Base-by-base conservation (phyloP, 371 early-diverging fungal genomes). In the Entomophthora muscae region DNA sequence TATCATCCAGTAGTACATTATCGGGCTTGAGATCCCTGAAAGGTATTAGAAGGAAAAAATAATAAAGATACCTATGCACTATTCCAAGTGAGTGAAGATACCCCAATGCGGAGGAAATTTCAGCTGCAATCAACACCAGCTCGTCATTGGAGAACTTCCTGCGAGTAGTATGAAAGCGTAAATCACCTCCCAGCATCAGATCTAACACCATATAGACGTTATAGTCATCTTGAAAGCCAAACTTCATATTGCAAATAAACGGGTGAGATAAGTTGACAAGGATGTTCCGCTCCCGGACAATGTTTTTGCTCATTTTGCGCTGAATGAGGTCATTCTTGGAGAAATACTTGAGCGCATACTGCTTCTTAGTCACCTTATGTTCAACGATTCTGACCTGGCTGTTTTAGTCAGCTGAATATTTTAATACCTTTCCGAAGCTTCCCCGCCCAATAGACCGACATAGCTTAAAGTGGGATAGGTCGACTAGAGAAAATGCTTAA, bases 121-220 rank as follows among this genome's bases (percentile, higher is more conserved):
- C 90, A 52, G 91, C 89, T 53, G 83, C 79, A 79, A 85, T 86
- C 67, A 89, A 88, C 53, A 79, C 74, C 32, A 88, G 75, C 22
- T 80, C 77, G 65, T 83, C 81, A 68, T 90, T 90, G 13, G 77
- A 76, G 68, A 89, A 83, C 12, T 71, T 66, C 56, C 82, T 77
- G 23, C 83, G 73, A 52, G 82, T 74, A 27, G 89, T 67, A 69
- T 92, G 89, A 69, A 83, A 89, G 27, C 88, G 77, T 61, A 92
- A 67, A 71, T 92, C 91, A 7, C 91, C 90, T 27, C 93, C 90
- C 64, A 84, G 80, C 88, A 89, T 89, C 57, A 89, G 75, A 68
- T 91, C 90, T 65, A 90, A 75, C 30, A 88, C 86, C 93, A 92
- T 90, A 67, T 84, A 90, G 80, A 89, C 78, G 66, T 83, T 79